These are phyloP conservation scores for Leucocoprinus birnbaumii DNA, from an alignment of 768 basidiomycete genomes.

Conservation along the genomic window DNA sequence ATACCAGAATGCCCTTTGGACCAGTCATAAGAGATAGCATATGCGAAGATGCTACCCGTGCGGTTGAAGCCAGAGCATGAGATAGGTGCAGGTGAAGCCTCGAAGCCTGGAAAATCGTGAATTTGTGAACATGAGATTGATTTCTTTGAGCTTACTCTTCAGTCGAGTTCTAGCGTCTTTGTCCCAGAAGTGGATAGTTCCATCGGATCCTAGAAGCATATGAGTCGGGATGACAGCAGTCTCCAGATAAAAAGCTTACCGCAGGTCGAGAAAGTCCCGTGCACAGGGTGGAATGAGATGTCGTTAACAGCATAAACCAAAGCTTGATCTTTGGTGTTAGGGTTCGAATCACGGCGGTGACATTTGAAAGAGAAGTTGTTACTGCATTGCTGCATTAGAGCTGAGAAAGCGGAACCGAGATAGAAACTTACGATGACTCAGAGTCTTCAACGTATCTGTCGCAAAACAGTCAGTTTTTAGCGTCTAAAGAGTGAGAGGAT, in stretches of 20 bases:
- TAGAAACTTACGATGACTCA: conserved; percentile 51
- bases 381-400: conserved; percentile 25
- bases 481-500: neutral
- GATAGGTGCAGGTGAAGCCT: conserved; percentile 72
- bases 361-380: conserved; percentile 91
- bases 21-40: conserved; percentile 93
- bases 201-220: conserved; percentile 60
- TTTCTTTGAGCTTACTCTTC: conserved; percentile 59
- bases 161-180: conserved; percentile 89
- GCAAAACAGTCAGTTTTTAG: conserved; percentile 1
- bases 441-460: conserved; percentile 87
- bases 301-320: conserved; percentile 83
- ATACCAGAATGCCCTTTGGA: conserved; percentile 88
- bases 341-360: conserved; percentile 58
- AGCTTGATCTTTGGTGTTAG: conserved; percentile 59
- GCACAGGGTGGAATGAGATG: conserved; percentile 81
- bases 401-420: conserved; percentile 1
- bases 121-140: neutral
- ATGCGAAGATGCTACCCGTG: conserved; percentile 86
- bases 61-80: conserved; percentile 83
- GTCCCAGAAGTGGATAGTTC: conserved; percentile 93
- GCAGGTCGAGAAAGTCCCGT: conserved; percentile 84
- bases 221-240: conserved; percentile 2
- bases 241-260: conserved; percentile 35
- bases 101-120: conserved; percentile 52